Percentiles rank a stretch among this genome's conserved stretches.
phyloP scores from a whole-genome alignment of 768 basidiomycete species.

The Pholiota molesta region DNA sequence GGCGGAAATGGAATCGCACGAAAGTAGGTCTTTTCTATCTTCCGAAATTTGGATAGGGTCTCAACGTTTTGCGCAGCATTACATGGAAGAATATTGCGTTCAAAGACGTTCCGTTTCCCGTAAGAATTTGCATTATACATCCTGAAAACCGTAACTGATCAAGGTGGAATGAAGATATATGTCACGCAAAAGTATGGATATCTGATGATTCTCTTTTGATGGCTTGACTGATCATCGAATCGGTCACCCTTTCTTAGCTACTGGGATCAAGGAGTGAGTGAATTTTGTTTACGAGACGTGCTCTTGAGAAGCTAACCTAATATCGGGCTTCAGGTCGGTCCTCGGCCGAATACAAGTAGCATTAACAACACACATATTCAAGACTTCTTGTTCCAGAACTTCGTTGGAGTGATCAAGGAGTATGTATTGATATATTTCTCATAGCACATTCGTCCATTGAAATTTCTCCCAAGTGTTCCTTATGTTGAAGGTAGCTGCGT shows the following conservation, averaged over 20 bases:
- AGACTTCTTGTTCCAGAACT: conserved; percentile 58
- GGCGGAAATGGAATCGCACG: conserved; percentile 60
- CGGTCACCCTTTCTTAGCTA: conserved; percentile 41
- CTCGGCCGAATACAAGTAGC: conserved; percentile 43
- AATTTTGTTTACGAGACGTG: not conserved
- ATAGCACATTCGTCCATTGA: not conserved
- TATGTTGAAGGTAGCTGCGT: conserved; percentile 64
- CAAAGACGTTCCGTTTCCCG: conserved; percentile 56
- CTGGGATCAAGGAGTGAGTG: conserved; percentile 58
- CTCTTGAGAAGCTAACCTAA: not conserved
- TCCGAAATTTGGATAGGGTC: not conserved
- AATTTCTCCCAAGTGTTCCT: conserved; percentile 31
- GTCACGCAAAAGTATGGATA: conserved; percentile 59
- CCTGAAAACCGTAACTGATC: not conserved
- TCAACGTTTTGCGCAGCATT: conserved; percentile 35
- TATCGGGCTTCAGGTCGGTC: conserved; percentile 33
- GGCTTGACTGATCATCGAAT: not conserved
- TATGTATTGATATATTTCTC: conserved; percentile 19
- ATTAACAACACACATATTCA: conserved; percentile 57
- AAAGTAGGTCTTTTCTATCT: conserved; percentile 41
- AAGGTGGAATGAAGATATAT: conserved; percentile 46
- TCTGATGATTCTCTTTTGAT: not conserved
- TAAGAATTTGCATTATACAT: conserved; percentile 26
- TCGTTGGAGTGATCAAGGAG: conserved; percentile 56
- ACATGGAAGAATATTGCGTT: conserved; percentile 63